phyloP scores from a whole-genome alignment of 768 basidiomycete species.

The Termitomyces bulborhizus region DNA sequence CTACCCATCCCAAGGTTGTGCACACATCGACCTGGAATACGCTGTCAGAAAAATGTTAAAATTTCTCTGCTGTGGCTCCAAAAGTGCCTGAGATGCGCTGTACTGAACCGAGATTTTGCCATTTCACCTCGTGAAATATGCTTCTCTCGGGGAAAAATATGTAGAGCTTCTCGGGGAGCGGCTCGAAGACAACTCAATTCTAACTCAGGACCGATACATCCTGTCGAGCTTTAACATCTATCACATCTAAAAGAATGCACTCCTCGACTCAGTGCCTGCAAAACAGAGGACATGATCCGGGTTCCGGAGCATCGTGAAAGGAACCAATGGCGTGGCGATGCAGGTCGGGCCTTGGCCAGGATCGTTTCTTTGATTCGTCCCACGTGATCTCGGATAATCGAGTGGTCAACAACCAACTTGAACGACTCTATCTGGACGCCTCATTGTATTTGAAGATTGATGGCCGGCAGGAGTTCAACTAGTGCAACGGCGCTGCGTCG shows the following conservation, averaged over 20 bases:
- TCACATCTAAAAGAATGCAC: neutral
- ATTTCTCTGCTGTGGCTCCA: no score
- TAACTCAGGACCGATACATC: neutral
- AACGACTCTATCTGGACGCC: neutral
- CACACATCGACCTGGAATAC: no score
- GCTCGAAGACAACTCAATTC: neutral
- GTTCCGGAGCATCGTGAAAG: neutral
- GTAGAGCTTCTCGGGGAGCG: neutral
- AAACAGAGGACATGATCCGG: neutral
- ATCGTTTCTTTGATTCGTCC: no score
- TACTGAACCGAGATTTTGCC: no score
- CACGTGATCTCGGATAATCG: no score
- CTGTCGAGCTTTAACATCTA: neutral
- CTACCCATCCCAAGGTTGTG: no score
- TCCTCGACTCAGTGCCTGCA: neutral
- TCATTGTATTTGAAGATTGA: conserved; percentile 14
- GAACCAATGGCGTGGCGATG: neutral
- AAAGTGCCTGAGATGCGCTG: no score
- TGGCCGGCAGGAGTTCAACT: conserved; percentile 49
- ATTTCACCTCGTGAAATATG: no score
- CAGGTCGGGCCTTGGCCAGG: no score
- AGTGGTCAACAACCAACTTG: no score
- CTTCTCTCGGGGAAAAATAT: no score
- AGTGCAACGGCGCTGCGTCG: conserved; percentile 74
- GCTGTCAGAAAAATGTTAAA: no score